Evolutionary conservation across 164 flowering plant species (phyloP), one percentile per base, ranked within the genome.

Genomic region (Malania oleifera): DNA sequence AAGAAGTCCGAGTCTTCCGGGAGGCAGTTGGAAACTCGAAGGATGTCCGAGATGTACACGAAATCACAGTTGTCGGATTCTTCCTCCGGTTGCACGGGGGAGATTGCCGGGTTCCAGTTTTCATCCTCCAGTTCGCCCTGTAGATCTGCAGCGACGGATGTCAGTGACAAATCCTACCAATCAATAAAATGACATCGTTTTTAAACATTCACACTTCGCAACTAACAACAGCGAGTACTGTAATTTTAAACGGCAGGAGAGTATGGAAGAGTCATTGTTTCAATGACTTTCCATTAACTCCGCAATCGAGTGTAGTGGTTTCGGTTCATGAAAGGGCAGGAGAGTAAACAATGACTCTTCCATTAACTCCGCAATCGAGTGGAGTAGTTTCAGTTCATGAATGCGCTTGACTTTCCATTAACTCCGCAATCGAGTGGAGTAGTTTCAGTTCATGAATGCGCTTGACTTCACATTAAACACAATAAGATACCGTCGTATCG

Each of bases 11-110:
- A 52, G 25, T 89, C 86, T 3, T 81, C 84, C 0, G 80, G 81
- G 5, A 78, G 48, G 62, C 54, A 80, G 39, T 60, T 64, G 1
- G 71, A 71, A 5, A 85, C 90, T 52, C 77, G 60, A 18, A 93
- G 72, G 48, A 93, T 73, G 25, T 84, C 90, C 1, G 92, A 80
- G 13, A 86, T 64, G 71, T 89, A 93, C 5, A 62, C 46, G 39
- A 74, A 81, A 68, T 89, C 95, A 29, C 59, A 39, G 56, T 81
- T 82, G 6, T 73, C 80, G 0, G 80, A 50, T 24, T 52, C 27
- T 0, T 64, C 74, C 9, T 69, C 71, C 2, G 67, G 60, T 47
- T 68, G 45, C n/a, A 60, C 37, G 5, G 69, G 52, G 1, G 70
- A 69, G 40, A 72, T n/a, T 4, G 57, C 54, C 0, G 64, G 44